Conservation (phyloP, 2,329 filamentous ascomycete genomes). For the Colletotrichum limetticola region DNA sequence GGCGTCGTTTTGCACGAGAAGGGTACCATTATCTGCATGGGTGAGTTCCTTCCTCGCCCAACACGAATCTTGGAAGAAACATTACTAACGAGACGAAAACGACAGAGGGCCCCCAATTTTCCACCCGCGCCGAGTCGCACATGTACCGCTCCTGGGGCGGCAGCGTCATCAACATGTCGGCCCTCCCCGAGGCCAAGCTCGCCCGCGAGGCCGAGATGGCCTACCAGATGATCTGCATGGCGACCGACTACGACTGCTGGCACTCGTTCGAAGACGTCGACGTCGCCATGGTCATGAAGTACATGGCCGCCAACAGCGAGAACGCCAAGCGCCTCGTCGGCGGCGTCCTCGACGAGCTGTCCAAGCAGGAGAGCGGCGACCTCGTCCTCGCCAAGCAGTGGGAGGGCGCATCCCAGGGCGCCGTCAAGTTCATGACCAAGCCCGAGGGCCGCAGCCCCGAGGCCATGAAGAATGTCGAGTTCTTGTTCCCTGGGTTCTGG, state of each 20-base stretch:
- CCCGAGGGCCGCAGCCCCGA: conserved; percentile 77
- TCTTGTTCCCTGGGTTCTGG: conserved; percentile 88
- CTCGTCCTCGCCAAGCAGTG: conserved; percentile 85
- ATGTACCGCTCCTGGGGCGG: conserved; percentile 96
- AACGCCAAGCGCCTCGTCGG: conserved; percentile 89
- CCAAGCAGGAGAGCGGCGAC: conserved; percentile 79
- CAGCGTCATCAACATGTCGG: conserved; percentile 98
- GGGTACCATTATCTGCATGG: conserved; percentile 92
- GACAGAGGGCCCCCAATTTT: conserved; percentile 96
- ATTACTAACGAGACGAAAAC: not conserved
- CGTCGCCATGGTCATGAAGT: conserved; percentile 95
- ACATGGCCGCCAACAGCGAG: conserved; percentile 92
- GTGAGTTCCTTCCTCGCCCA: conserved; percentile 55
- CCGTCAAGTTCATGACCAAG: conserved; percentile 85
- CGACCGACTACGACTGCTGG: conserved; percentile 99
- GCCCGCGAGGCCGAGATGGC: conserved; percentile 95
- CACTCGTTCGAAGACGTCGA: conserved; percentile 84
- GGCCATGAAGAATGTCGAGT: conserved; percentile 82
- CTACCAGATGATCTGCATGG: conserved; percentile 99
- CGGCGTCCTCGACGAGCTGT: conserved; percentile 87
- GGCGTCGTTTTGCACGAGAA: conserved; percentile 85
- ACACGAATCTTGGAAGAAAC: too few species aligned
- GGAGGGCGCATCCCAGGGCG: conserved; percentile 79
- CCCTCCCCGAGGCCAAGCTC: conserved; percentile 93
- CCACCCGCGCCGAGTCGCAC: conserved; percentile 92